These are phyloP conservation scores for Inosperma sp. DNA, from an alignment of 768 basidiomycete genomes.

Conservation along the genomic window DNA sequence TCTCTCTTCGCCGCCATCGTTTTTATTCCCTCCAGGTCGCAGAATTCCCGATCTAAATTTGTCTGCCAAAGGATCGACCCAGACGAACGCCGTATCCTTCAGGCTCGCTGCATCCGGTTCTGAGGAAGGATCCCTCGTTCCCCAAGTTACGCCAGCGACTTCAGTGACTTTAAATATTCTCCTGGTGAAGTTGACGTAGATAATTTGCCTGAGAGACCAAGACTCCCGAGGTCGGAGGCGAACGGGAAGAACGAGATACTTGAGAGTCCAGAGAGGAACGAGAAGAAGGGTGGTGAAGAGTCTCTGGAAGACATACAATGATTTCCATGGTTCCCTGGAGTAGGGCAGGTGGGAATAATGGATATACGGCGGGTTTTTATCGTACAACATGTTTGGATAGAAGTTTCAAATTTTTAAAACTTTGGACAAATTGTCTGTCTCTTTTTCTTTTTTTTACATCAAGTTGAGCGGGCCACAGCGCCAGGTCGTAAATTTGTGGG, in stretches of 20 bases:
- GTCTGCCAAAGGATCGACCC: slow-evolving; percentile 42
- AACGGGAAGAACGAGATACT: slow-evolving; percentile 42
- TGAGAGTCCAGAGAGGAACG: slow-evolving; percentile 42
- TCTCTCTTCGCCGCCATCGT: slow-evolving; percentile 22
- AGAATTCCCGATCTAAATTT: slow-evolving; percentile 40
- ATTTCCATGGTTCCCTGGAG: slow-evolving; percentile 43
- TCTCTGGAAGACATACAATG: slow-evolving; percentile 44
- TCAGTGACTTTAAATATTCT: slow-evolving; percentile 52
- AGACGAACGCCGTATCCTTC: slow-evolving; percentile 45
- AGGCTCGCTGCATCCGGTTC: slow-evolving; percentile 31
- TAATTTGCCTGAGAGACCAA: slow-evolving; percentile 46
- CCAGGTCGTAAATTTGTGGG: no score
- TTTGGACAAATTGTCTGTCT: no score
- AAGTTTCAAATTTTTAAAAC: no score
- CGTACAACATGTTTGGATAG: slow-evolving; percentile 27
- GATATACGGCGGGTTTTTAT: slow-evolving; percentile 34
- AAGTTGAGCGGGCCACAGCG: no score
- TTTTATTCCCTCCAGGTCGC: slow-evolving; percentile 7
- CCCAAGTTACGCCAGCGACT: slow-evolving; percentile 53
- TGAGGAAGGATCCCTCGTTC: slow-evolving; percentile 41
- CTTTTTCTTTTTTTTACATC: no score
- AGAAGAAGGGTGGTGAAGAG: slow-evolving; percentile 46
- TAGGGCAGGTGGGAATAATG: slow-evolving; percentile 42
- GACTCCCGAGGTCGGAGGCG: slow-evolving; percentile 43
- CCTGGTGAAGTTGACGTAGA: slow-evolving; percentile 49